Base-by-base conservation (phyloP, 495 filamentous ascomycete species). In the Wilcoxina mikolae region DNA sequence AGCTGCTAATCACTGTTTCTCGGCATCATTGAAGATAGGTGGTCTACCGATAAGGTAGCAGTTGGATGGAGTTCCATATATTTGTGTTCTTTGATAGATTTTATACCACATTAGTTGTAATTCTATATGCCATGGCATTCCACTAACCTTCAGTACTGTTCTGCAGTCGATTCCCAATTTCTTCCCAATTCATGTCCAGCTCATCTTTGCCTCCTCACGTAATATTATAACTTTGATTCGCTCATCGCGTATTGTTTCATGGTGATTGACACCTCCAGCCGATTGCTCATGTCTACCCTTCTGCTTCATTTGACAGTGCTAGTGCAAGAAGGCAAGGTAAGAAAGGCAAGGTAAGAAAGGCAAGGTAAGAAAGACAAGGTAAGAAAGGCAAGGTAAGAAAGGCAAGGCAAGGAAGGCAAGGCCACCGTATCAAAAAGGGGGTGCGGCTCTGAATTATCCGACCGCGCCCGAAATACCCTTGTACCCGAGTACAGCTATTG, bases 211-310 rank as follows among this genome's bases (percentile, higher is more conserved):
- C 3, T 50, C 5, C 9, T 56, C 46, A 9, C 46, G 46, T 20
- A 51, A 42, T 0, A 29, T 39, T 3, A 56, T 51, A 3, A 56
- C 41, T 4, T 23, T 39, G 1, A 56, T 24, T 18, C 54, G 22
- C 17, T 51, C 31, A 51, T 56, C 44, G 2, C 46, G 46, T 26
- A 45, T 56, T 1, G 54, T 51, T 28, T 56, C 54, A 60, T 11
- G 51, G 71, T 35, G 46, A 44, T 17, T 35, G 31, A 35, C 31
- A 35, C 31, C n/a, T n/a, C n/a, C n/a, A n/a, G n/a, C n/a, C n/a
- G n/a, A n/a, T n/a, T n/a, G n/a, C n/a, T n/a, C n/a, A n/a, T n/a
- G n/a, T n/a, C n/a, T n/a, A n/a, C n/a, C n/a, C n/a, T n/a, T n/a
- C n/a, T n/a, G n/a, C n/a, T n/a, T n/a, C n/a, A n/a, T n/a, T n/a